Base-by-base conservation (phyloP, 2,329 filamentous ascomycete genomes). In the Lachnum nothofagi region DNA sequence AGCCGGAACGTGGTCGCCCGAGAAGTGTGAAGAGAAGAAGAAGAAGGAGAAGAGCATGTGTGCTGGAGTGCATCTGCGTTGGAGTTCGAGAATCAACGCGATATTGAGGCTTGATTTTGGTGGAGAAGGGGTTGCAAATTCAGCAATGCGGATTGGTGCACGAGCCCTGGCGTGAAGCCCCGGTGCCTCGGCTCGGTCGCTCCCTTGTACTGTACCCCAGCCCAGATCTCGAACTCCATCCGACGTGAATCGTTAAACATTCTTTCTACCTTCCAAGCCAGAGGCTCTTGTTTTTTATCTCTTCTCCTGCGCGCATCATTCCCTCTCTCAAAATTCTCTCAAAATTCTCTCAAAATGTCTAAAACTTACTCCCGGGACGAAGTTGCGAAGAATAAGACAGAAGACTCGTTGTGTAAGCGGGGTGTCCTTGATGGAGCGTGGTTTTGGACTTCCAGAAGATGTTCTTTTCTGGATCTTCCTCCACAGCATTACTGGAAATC, bases 371-470 rank as follows among this genome's bases (percentile, higher is more conserved):
- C 78, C 51, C 78, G 78, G 60, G 78, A 72, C 48, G 78, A 88
- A 67, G 86, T 93, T 59, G 83, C 84, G 54, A 79, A 84, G 67
- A 85, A 91, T 72, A 88, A 83, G 67, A 80, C 78, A 48, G 82
- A 86, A 42, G 85, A 90, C 56, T 60, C 59, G 25, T 27, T 27
- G 25, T 27, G 25, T 27, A 27, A 27, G 25, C 25, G 25, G 25
- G 25, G 25, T 27, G 25, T 12, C 12, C 25, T 27, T 27, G 12
- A 6, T 27, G 25, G 12, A 27, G 25, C 25, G 25, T 27, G 25
- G 6, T 27, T 6, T 27, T 27, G 6, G 25, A 6, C 6, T 20
- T 55, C 61, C n/a, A 34, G 44, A 31, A 31, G 33, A 19, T 23
- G 5, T 10, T 24, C 16, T 19, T 22, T 14, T 19, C 27, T 14